Evolutionary conservation across 257 asterid species (phyloP).

Genomic region (Paraleonurus japonicus): DNA sequence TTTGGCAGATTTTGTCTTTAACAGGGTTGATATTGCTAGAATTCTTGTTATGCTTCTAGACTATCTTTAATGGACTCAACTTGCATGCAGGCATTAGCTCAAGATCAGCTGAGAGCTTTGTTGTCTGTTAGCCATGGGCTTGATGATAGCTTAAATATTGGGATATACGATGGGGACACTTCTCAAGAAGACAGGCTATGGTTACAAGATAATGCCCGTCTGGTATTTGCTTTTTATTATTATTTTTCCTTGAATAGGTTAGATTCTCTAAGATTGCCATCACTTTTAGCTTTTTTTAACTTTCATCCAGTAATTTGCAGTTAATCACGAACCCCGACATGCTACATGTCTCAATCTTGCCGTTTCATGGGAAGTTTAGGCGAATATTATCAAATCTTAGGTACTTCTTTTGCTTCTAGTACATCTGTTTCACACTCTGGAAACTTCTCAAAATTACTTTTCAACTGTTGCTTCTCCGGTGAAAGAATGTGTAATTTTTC

Average conservation of each 20-base stretch:
- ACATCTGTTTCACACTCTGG: conserved; percentile 20
- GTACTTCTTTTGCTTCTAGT: conserved; percentile 39
- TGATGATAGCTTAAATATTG: conserved; percentile 63
- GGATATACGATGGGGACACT: conserved; percentile 97
- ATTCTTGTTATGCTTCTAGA: conserved; percentile 15
- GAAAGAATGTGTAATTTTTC: not conserved
- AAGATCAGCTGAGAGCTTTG: conserved; percentile 89
- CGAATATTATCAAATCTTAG: conserved; percentile 81
- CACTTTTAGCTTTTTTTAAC: conserved; percentile 15
- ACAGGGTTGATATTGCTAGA: conserved; percentile 21
- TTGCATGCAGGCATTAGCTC: conserved; percentile 85
- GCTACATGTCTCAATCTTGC: conserved; percentile 91
- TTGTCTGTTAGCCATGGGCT: conserved; percentile 55
- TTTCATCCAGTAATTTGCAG: conserved; percentile 50
- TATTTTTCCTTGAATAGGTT: conserved; percentile 17
- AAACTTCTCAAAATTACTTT: conserved; percentile 11
- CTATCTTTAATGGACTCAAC: conserved; percentile 26
- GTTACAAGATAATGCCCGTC: conserved; percentile 84
- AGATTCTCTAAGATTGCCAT: conserved; percentile 16
- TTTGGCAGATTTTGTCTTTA: conserved; percentile 19
- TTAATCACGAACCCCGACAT: conserved; percentile 96
- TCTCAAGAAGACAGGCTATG: conserved; percentile 74
- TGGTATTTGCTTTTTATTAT: conserved; percentile 46
- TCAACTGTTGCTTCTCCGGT: conserved; percentile 18
- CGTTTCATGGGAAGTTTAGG: conserved; percentile 73